Base-by-base conservation (phyloP, 257 asterid species). In the Striga asiatica region DNA sequence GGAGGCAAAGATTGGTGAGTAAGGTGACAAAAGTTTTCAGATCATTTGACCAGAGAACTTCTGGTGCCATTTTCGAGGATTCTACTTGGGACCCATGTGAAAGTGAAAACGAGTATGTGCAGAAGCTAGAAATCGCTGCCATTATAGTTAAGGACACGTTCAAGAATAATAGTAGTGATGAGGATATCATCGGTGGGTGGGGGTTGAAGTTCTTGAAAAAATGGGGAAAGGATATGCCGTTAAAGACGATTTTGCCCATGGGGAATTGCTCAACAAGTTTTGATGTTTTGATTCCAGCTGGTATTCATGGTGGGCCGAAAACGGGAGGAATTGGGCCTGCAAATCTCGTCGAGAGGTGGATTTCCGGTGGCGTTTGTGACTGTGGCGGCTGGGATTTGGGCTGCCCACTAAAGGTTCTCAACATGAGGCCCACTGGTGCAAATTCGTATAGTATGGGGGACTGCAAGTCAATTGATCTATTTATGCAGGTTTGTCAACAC, bases 351-450 rank as follows among this genome's bases (percentile, higher is more conserved):
- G 91, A 88, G 31, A 71, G 99, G 59, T 92, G 94, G 95, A 67
- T 45, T 54, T 79, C 88, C 0, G 91, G 91, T 13, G 97, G 99
- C 20, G 58, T 8, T 7, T 92, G 99, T 47, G 95, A 92, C 32
- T 92, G 99, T 63, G 99, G 97, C 8, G 99, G 97, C 25, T 92
- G 99, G 99, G 99, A 92, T 41, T 14, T 66, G 1, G 99, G 97
- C 17, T 92, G 99, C 68, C 93, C 94, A 0, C 59, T 92, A 22
- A 71, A 93, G 1, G 50, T 92, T 24, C 81, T 92, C 56, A 72
- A 69, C 27, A 61, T 77, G 12, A 53, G 38, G 14, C 46, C 72
- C 32, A 62, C 63, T 47, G 43, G 52, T 51, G 10, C 46, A 1
- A 81, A 69, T 23, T 56, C 49, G 37, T 66, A 74, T 50, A 42